Conservation (phyloP, 2,329 filamentous ascomycete species). For the Trichoderma afroharzianum region DNA sequence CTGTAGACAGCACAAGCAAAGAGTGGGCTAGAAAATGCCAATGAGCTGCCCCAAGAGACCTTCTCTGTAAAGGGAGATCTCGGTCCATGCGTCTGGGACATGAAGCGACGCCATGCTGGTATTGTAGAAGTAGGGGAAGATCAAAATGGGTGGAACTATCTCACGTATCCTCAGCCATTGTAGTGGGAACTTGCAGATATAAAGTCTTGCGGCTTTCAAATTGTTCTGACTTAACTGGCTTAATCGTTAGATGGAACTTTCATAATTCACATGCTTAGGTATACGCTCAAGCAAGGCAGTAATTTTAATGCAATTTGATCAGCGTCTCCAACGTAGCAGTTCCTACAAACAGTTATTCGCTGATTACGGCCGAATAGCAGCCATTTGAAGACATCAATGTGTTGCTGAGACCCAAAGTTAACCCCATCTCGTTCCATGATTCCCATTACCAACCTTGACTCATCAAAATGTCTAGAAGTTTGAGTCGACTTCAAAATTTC, state of each 20-base stretch:
- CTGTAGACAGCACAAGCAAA: neutral
- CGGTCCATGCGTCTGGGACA: neutral
- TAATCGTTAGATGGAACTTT: neutral
- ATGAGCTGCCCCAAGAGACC: neutral
- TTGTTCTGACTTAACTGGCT: neutral
- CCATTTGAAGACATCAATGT: neutral
- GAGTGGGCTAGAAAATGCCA: neutral
- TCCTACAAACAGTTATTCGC: neutral
- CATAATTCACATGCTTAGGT: neutral
- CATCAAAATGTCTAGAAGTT: neutral
- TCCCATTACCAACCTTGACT: neutral
- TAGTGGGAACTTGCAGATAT: neutral
- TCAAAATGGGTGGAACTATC: neutral
- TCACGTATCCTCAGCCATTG: neutral
- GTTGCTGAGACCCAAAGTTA: neutral
- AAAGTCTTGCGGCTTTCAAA: neutral
- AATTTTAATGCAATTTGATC: neutral
- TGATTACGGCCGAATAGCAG: neutral
- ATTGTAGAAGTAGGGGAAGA: neutral
- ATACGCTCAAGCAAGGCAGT: neutral
- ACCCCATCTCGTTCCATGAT: neutral
- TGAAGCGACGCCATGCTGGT: neutral
- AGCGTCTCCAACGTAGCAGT: neutral
- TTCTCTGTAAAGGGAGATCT: neutral
- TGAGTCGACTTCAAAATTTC: neutral